Base-by-base conservation (phyloP, 2,329 filamentous ascomycete species). In the Exophiala aquamarina region DNA sequence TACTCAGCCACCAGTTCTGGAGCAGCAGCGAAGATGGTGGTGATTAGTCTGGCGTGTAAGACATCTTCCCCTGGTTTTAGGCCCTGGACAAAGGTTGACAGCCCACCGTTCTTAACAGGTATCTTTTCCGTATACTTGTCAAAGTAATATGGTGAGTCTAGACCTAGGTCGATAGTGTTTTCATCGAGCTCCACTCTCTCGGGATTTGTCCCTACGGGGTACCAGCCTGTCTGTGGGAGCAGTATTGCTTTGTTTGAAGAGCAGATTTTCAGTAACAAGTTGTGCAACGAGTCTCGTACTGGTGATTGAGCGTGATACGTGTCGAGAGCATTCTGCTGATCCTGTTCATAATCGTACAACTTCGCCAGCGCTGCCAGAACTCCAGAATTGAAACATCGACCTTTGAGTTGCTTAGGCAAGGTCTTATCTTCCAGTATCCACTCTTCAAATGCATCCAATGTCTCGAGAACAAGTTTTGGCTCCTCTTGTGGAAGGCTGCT, bases 1-100 rank as follows among this genome's bases (percentile, higher is more conserved):
- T 94, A 98, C 60, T 90, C 84, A 34, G 89, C 86, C 1, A 95
- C 81, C 3, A 97, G 76, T 67, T 97, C 93, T 1, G 94, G 92
- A 0, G 86, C 88, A 6, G 81, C 81, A 52, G 76, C 77, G 63
- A 98, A 95, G 26, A 95, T 89, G 3, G 84, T 77, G 3, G 92
- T 72, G 2, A 95, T 70, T 8, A 98, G 77, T 58, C 95, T 86
- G 58, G 84, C 87, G 62, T 98, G 91, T 51, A 86, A 80, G 26
- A 81, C 76, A 66, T 83, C 90, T 21, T 87, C 84, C 75, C 94
- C 92, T 5, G 93, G 92, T 5, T 88, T 84, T 44, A 98, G 75
- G 34, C 78, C 85, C 55, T 87, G 83, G 2, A 88, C 76, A 55
- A 97, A 89, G 28, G 89, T 83, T 11, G 89, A 84, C 3, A 98